Percentiles rank a stretch among this genome's conserved stretches.
Conservation (phyloP, 208 protist species). For the Trypanosoma brucei region DNA sequence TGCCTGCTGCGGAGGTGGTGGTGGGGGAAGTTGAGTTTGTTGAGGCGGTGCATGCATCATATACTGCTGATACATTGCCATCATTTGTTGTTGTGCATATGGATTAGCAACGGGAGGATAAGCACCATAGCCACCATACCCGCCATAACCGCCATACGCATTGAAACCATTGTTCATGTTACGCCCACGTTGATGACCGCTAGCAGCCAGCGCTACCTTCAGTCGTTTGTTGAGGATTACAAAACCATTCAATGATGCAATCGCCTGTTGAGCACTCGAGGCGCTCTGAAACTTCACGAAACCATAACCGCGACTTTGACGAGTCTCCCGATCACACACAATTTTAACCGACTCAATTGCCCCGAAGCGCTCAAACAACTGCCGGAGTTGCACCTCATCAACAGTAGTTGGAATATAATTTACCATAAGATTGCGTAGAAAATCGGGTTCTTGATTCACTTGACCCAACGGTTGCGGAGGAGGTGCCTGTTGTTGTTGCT, state of each 20-base stretch:
- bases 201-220: constrained; percentile 78
- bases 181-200: constrained; percentile 58
- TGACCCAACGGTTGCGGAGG: constrained; percentile 21
- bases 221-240: constrained; percentile 85
- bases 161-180: constrained; percentile 24
- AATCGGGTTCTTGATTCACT: constrained; percentile 62
- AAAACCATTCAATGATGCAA: constrained; percentile 79
- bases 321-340: constrained; percentile 80
- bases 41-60: constrained; percentile 18
- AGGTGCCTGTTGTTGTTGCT: constrained; percentile 12
- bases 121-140: constrained; percentile 46
- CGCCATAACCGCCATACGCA: constrained; percentile 24
- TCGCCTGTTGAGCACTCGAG: constrained; percentile 70
- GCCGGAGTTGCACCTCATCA: constrained; percentile 75
- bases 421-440: constrained; percentile 84
- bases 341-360: constrained; percentile 87
- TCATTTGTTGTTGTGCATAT: constrained; percentile 69
- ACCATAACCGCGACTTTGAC: constrained; percentile 84
- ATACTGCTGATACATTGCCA: constrained; percentile 35
- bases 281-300: constrained; percentile 87
- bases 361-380: constrained; percentile 82
- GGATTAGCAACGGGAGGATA: constrained; percentile 56
- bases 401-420: constrained; percentile 88
- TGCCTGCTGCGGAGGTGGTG: constrained; percentile 2
- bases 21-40: not conserved